Conservation (phyloP, 805 yeast species). For the Candida pseudofarinosa region DNA sequence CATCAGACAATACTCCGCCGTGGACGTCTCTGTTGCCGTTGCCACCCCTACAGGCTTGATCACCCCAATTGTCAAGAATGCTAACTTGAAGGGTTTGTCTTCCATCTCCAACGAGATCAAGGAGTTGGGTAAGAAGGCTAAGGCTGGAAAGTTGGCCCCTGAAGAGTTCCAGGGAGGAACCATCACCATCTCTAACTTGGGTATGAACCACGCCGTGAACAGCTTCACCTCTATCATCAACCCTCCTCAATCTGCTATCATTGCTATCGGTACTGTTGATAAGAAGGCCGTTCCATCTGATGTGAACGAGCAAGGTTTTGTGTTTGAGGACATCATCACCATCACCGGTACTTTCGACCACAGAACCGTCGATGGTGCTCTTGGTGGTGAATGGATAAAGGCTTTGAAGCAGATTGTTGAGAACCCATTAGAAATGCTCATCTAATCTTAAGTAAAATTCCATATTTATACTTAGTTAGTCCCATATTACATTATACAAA, state of each 20-base stretch:
- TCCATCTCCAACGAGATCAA: constrained; percentile 79
- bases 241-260: constrained; percentile 94
- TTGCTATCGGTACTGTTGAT: constrained; percentile 91
- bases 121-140: constrained; percentile 94
- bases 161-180: constrained; percentile 99
- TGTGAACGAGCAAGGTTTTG: constrained; percentile 85
- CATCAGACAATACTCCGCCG: constrained; percentile 86
- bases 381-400: constrained; percentile 95
- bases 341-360: constrained; percentile 98
- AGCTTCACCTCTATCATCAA: constrained; percentile 94
- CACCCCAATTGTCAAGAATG: constrained; percentile 91
- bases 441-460: constrained; percentile 39
- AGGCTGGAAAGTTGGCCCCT: constrained; percentile 86
- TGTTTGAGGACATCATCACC: constrained; percentile 85
- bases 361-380: constrained; percentile 95
- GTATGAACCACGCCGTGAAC: constrained; percentile 94
- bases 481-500: background rate
- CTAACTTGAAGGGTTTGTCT: constrained; percentile 81
- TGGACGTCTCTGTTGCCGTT: constrained; percentile 97
- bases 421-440: constrained; percentile 90
- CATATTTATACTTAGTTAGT: background rate
- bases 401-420: constrained; percentile 88
- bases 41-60: constrained; percentile 96
- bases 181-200: constrained; percentile 96
- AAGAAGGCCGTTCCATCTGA: constrained; percentile 92